phyloP scores from a whole-genome alignment of 2,329 filamentous ascomycete species.

The Dichotomopilus funicola region DNA sequence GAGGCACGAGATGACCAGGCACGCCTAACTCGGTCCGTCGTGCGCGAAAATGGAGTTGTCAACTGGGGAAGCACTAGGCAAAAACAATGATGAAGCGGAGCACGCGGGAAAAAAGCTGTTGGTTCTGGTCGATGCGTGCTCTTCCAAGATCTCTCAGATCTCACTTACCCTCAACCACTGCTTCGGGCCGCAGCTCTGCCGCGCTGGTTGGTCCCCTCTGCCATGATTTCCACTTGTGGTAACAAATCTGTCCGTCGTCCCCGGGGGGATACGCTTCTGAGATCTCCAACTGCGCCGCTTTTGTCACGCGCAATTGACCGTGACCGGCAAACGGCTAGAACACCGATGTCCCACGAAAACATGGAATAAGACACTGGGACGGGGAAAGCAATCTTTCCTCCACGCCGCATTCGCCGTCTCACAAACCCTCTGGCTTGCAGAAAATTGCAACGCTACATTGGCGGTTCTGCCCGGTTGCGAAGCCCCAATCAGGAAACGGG shows the following conservation, averaged over 20 bases:
- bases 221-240: too few relatives aligned
- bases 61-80: background rate
- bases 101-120: background rate
- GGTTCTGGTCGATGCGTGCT: background rate
- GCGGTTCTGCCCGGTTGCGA: constrained; percentile 3
- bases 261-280: too few relatives aligned
- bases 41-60: background rate
- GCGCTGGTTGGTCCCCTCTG: too few relatives aligned
- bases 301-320: too few relatives aligned
- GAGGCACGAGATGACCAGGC: too few relatives aligned
- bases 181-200: too few relatives aligned
- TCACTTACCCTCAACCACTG: too few relatives aligned
- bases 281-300: too few relatives aligned
- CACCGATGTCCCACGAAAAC: too few relatives aligned
- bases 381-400: background rate
- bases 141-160: too few relatives aligned
- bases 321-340: background rate
- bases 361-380: background rate
- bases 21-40: too few relatives aligned
- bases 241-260: too few relatives aligned
- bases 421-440: constrained; percentile 8
- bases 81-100: background rate
- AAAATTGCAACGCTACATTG: constrained; percentile 14
- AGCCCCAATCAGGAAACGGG: constrained; percentile 5
- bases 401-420: constrained; percentile 18